Conservation (phyloP, 768 basidiomycete genomes). For the Exsudoporus frostii region DNA sequence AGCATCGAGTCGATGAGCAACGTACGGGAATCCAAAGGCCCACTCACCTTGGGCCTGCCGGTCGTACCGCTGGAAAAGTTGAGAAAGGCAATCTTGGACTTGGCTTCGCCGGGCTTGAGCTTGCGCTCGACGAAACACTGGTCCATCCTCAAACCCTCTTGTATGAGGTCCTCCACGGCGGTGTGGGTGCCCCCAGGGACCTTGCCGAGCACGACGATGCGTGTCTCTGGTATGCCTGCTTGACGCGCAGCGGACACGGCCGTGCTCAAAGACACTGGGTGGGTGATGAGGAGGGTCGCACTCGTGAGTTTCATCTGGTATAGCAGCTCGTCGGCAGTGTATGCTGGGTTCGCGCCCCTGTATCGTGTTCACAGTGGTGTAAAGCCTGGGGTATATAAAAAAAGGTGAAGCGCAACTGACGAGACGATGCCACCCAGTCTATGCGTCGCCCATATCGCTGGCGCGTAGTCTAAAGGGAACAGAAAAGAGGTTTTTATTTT, state of each 20-base stretch:
- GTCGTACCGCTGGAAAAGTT: constrained; percentile 78
- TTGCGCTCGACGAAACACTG: constrained; percentile 43
- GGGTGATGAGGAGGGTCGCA: constrained; percentile 31
- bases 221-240: constrained; percentile 30
- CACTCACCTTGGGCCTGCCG: constrained; percentile 40
- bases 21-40: background rate
- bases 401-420: constrained; percentile 33
- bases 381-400: background rate
- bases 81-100: constrained; percentile 60
- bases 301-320: constrained; percentile 31
- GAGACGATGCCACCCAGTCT: constrained; percentile 56
- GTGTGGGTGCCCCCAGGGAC: constrained; percentile 7
- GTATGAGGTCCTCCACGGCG: constrained; percentile 51
- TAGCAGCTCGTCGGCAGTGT: constrained; percentile 30
- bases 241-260: constrained; percentile 31
- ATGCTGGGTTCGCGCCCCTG: constrained; percentile 36
- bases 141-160: constrained; percentile 34
- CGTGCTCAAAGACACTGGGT: constrained; percentile 25
- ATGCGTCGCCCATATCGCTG: constrained; percentile 58
- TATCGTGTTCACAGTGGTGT: background rate
- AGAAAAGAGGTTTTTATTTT: background rate
- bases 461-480: constrained; percentile 46
- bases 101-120: constrained; percentile 56
- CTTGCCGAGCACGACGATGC: constrained; percentile 27
- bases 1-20: background rate